Conservation (phyloP, 2,329 filamentous ascomycete genomes). For the Cladophialophora immunda region DNA sequence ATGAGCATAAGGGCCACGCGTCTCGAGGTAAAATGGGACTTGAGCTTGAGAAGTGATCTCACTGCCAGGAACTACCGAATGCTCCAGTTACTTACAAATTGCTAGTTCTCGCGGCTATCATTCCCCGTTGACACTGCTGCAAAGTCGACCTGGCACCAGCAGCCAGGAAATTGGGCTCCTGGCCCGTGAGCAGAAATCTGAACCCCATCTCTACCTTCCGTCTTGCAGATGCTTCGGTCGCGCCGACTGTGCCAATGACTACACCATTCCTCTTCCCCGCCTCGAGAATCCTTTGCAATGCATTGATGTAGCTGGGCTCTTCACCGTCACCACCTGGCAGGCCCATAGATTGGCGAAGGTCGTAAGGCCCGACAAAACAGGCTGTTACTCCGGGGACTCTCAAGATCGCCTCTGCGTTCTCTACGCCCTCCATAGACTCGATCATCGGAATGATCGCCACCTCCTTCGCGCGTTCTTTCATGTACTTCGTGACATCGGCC, state of each 20-base stretch:
- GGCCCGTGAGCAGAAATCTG: constrained; percentile 10
- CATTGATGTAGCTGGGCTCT: constrained; percentile 4
- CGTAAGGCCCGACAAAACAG: constrained; percentile 22
- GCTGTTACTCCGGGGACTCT: constrained; percentile 18
- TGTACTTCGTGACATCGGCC: constrained; percentile 15
- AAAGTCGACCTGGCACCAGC: neutral
- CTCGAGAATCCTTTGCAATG: constrained; percentile 11
- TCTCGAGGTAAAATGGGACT: no score
- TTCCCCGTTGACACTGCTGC: constrained; percentile 1
- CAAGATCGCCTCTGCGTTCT: constrained; percentile 22
- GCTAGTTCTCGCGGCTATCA: neutral
- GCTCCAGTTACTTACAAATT: neutral
- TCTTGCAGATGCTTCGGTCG: constrained; percentile 9
- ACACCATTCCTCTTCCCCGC: constrained; percentile 2
- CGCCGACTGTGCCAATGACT: constrained; percentile 13
- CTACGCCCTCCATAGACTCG: constrained; percentile 20
- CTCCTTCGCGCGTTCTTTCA: neutral
- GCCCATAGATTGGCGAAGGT: constrained; percentile 25
- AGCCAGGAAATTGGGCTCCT: constrained; percentile 13
- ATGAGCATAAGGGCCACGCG: no score
- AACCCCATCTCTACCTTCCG: constrained; percentile 16
- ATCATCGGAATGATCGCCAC: constrained; percentile 26
- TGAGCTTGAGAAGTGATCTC: neutral
- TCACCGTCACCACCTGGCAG: constrained; percentile 16
- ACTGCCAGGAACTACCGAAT: neutral